Percentiles rank a stretch among this genome's conserved stretches.
Conservation (phyloP, 768 basidiomycete species). For the Panus rudis region DNA sequence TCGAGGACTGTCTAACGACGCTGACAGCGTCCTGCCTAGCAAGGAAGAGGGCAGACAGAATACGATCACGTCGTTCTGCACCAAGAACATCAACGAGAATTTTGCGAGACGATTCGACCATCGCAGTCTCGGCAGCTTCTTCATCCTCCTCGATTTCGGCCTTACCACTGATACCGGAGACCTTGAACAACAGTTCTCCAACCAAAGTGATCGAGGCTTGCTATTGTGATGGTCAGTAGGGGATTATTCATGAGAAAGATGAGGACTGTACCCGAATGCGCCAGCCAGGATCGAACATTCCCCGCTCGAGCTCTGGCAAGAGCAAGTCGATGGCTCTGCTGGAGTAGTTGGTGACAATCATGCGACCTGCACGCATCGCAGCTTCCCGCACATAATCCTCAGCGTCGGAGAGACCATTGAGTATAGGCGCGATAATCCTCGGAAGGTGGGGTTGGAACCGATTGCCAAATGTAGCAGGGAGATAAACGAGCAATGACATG, state of each 20-base stretch:
- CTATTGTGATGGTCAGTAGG: conserved; percentile 34
- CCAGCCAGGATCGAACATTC: conserved; percentile 95
- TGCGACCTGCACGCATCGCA: conserved; percentile 96
- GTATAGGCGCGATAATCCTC: conserved; percentile 88
- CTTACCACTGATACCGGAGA: conserved; percentile 93
- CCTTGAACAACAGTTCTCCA: conserved; percentile 93
- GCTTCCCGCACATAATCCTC: conserved; percentile 97
- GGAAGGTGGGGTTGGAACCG: conserved; percentile 95
- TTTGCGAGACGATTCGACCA: conserved; percentile 75
- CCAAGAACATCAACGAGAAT: conserved; percentile 87
- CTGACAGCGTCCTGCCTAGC: conserved; percentile 90
- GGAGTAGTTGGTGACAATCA: conserved; percentile 95
- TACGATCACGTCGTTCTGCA: conserved; percentile 80
- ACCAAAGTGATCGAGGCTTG: conserved; percentile 95
- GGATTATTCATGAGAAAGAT: no score
- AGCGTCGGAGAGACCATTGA: conserved; percentile 83
- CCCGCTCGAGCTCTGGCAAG: conserved; percentile 86
- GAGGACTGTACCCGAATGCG: conserved; percentile 74
- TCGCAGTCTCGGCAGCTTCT: conserved; percentile 50
- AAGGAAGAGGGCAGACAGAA: conserved; percentile 85
- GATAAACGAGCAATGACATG: conserved; percentile 93
- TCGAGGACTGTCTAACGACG: conserved; percentile 82
- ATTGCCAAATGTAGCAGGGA: conserved; percentile 93
- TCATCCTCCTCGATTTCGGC: conserved; percentile 76
- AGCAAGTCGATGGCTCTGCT: conserved; percentile 87